phyloP scores from a whole-genome alignment of 768 basidiomycete genomes.

The Pisolithus marmoratus region DNA sequence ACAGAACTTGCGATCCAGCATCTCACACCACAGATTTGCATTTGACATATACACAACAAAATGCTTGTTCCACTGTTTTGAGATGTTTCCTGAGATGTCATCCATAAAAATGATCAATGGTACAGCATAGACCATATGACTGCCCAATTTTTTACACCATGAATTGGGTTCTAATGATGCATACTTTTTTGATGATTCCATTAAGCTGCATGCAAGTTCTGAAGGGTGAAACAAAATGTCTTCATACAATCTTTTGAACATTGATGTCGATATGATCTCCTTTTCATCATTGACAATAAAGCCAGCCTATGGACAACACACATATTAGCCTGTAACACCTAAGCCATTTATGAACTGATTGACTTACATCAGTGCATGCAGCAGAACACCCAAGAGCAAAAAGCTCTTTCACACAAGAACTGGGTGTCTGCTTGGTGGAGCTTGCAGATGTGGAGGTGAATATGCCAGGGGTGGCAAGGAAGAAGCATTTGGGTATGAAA shows the following conservation, averaged over 20 bases:
- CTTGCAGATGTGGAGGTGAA: no score
- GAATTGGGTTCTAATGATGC: slow-evolving; percentile 12
- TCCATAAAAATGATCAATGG: slow-evolving; percentile 31
- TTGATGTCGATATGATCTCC: no score
- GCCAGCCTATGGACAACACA: no score
- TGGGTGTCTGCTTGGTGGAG: no score
- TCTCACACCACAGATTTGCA: slow-evolving; percentile 19
- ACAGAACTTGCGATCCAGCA: slow-evolving; percentile 28
- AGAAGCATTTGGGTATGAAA: slow-evolving; percentile 9
- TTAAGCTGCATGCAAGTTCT: neutral
- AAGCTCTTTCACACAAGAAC: no score
- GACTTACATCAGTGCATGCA: no score
- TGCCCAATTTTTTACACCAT: slow-evolving; percentile 6
- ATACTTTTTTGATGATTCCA: neutral
- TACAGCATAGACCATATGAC: slow-evolving; percentile 14
- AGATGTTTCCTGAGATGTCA: slow-evolving; percentile 31
- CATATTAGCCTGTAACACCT: no score
- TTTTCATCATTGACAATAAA: no score
- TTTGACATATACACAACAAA: slow-evolving; percentile 30
- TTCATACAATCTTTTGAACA: neutral
- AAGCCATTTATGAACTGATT: no score
- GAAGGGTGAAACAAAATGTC: neutral
- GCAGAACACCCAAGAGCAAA: no score
- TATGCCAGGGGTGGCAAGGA: neutral
- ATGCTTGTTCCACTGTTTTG: slow-evolving; percentile 36